Base-by-base conservation (phyloP, 306 rosid genomes). In the Corylus heterophylla region DNA sequence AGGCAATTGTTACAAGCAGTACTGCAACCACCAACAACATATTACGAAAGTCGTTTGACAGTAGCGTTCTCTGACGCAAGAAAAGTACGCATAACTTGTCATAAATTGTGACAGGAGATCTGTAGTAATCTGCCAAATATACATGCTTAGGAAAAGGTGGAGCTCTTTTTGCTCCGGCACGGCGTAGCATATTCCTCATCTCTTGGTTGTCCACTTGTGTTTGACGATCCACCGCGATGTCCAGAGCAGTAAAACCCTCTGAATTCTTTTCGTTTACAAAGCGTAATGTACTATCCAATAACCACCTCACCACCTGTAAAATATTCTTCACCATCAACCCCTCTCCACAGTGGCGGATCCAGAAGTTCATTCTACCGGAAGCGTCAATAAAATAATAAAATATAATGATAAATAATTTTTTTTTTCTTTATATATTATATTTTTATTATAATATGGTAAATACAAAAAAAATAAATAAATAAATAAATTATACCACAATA, bases 101-200 rank as follows among this genome's bases (percentile, higher is more conserved):
- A 3, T 8, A 6, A 35, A 14, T 13, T 64, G 6, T 11, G 20
- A 35, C 0, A 35, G 12, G 48, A 13, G n/a, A 64, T 16, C 20
- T 64, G 1, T 3, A 64, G 13, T 48, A 48, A 48, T 48, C 12
- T 48, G 11, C 2, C 2, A 1, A 1, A 42, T 0, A 42, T 0
- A 0, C 7, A 29, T 0, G 0, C 1, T 0, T 0, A 42, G 7
- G 45, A 42, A 42, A 1, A 42, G 45, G 0, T 4, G 45, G 0
- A 42, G 45, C 42, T 0, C 4, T 37, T 37, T 37, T 37, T 37
- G 56, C 56, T 16, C 20, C 1, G 17, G 69, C 61, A 5, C 8
- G 22, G 13, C 25, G 3, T 66, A 86, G 69, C 70, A 71, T 49
- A n/a, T 74, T 25, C 79, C 44, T 51, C 0, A 76, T 80, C 35